phyloP scores from a whole-genome alignment of 1,284 basidiomycete genomes.

The Meripilus lineatus region DNA sequence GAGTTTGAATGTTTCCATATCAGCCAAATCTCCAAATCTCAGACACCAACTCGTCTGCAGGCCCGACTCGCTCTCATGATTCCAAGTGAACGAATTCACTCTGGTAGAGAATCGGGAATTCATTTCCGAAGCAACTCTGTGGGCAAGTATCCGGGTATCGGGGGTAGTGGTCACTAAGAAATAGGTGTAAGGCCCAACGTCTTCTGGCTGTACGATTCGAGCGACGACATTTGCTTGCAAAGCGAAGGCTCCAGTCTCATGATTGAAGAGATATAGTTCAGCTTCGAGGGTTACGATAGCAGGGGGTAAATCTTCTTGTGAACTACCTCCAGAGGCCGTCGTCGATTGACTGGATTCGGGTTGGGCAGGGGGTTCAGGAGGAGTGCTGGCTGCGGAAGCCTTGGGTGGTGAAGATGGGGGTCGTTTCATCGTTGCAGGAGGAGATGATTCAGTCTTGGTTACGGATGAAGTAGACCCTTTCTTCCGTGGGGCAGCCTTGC shows the following conservation, averaged over 20 bases:
- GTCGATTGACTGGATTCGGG: conserved; percentile 12
- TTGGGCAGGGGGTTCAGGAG: conserved; percentile 16
- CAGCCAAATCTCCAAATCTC: conserved; percentile 56
- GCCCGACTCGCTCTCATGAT: conserved; percentile 59
- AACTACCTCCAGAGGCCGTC: too few relatives aligned
- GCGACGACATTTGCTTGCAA: conserved; percentile 72
- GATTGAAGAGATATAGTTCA: conserved; percentile 73
- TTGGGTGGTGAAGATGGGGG: conserved; percentile 1
- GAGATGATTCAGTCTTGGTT: conserved; percentile 3
- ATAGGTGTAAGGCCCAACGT: conserved; percentile 45
- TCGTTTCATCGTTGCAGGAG: background rate
- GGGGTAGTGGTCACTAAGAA: conserved; percentile 59
- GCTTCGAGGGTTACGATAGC: conserved; percentile 42
- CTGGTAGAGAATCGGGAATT: conserved; percentile 67
- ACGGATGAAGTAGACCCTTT: conserved; percentile 8
- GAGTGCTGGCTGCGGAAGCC: conserved; percentile 13
- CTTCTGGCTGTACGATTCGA: conserved; percentile 53
- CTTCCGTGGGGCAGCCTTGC: conserved; percentile 2
- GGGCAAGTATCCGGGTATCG: conserved; percentile 50
- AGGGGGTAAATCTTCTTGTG: conserved; percentile 21
- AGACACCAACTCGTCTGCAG: conserved; percentile 81
- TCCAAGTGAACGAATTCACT: conserved; percentile 81
- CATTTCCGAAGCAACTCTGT: conserved; percentile 66
- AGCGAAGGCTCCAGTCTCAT: conserved; percentile 63
- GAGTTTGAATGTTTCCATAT: conserved; percentile 62